These are phyloP conservation scores for Gaillardinia entomophila DNA, from an alignment of 805 yeast species.

Conservation along the genomic window DNA sequence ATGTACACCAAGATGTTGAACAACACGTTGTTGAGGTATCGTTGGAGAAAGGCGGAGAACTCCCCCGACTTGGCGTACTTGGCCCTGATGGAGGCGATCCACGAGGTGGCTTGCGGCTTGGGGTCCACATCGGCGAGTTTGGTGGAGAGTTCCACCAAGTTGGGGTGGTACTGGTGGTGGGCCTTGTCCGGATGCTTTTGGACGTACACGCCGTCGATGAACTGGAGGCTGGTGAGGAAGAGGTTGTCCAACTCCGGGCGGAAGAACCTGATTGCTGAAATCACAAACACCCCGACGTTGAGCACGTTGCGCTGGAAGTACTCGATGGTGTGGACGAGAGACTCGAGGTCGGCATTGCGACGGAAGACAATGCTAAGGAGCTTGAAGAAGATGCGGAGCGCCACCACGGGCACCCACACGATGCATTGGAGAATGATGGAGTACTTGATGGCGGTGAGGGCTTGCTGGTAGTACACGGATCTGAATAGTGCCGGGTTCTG, in stretches of 20 bases:
- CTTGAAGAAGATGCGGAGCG: conserved; percentile 10
- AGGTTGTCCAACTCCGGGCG: conserved; percentile 35
- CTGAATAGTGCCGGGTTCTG: conserved; percentile 32
- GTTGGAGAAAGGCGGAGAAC: conserved; percentile 11
- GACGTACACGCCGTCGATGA: conserved; percentile 23
- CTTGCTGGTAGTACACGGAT: conserved; percentile 28
- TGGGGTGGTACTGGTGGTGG: conserved; percentile 6
- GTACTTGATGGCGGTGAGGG: conserved; percentile 24
- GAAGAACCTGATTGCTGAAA: conserved; percentile 29
- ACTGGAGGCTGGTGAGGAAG: conserved; percentile 32
- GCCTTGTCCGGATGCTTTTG: conserved; percentile 31
- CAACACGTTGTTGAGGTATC: conserved; percentile 12
- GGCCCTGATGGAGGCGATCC: conserved; percentile 2
- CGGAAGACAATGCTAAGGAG: conserved; percentile 3
- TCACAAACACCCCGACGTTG: conserved; percentile 34
- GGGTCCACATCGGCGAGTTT: background rate
- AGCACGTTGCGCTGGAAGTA: conserved; percentile 33
- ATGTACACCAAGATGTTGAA: conserved; percentile 24
- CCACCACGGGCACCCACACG: conserved; percentile 16
- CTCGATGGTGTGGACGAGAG: conserved; percentile 9
- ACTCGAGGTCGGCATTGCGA: conserved; percentile 3
- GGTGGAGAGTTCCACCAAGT: conserved; percentile 8
- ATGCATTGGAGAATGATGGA: conserved; percentile 33
- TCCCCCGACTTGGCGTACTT: conserved; percentile 12
- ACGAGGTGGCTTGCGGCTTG: background rate